These are phyloP conservation scores for Coniella vitis DNA, from an alignment of 2,329 filamentous ascomycete species.

Conservation along the genomic window DNA sequence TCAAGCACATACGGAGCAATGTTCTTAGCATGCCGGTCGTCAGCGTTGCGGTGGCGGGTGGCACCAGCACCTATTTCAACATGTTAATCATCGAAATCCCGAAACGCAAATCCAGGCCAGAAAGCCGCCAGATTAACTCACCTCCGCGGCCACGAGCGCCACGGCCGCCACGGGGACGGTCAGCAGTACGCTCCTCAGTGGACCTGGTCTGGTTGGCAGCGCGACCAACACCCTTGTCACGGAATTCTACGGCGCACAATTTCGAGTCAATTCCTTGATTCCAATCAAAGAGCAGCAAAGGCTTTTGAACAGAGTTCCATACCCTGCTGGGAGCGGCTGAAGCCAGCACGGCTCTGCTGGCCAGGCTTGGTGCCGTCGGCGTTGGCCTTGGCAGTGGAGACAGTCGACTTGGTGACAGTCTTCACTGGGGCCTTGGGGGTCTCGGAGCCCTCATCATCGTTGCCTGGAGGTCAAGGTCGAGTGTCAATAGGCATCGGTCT, in stretches of 20 bases:
- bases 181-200: constrained; percentile 58
- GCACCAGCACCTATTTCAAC: constrained; percentile 42
- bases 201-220: constrained; percentile 76
- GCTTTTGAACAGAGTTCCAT: constrained; percentile 30
- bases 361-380: constrained; percentile 65
- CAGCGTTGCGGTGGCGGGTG: constrained; percentile 44
- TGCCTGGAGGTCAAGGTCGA: constrained; percentile 36
- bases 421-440: constrained; percentile 75
- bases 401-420: constrained; percentile 77
- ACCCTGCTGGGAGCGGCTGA: constrained; percentile 82
- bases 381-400: constrained; percentile 78
- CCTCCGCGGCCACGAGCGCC: constrained; percentile 57
- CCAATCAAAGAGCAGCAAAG: not conserved
- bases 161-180: constrained; percentile 53
- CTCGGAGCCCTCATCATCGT: constrained; percentile 60
- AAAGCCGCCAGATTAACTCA: constrained; percentile 28
- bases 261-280: constrained; percentile 16
- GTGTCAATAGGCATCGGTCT: constrained; percentile 7
- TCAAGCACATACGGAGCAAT: constrained; percentile 36
- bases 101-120: too few species aligned
- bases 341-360: constrained; percentile 43
- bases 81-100: constrained; percentile 5
- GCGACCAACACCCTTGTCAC: constrained; percentile 76
- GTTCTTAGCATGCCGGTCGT: constrained; percentile 49
- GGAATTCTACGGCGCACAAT: constrained; percentile 59